Evolutionary conservation across 176 grass and related monocot genomes (phyloP).

Genomic region (Hyparrhenia diplandra): DNA sequence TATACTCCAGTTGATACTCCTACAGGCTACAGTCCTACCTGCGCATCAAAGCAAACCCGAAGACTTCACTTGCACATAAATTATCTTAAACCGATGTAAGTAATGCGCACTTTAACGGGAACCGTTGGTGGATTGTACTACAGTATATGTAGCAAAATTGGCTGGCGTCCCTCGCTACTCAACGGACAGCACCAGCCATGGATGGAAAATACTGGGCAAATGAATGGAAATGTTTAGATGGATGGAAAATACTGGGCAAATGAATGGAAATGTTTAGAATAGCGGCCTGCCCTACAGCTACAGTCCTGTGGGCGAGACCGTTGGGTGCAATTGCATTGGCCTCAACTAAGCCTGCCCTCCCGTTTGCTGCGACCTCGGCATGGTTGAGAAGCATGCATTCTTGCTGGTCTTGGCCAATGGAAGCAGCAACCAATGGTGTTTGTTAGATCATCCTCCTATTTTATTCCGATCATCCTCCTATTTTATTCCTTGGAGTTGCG

Average conservation of each 20-base stretch:
- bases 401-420: constrained; percentile 1
- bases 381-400: neutral
- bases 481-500: constrained; percentile 38
- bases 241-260: neutral
- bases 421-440: constrained; percentile 25
- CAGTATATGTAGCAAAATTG: neutral
- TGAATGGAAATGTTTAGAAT: neutral
- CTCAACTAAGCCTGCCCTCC: neutral
- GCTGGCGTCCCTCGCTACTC: neutral
- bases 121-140: neutral
- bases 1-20: too few relatives aligned
- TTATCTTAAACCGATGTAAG: neutral
- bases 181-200: neutral
- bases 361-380: too few relatives aligned
- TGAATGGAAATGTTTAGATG: too few relatives aligned
- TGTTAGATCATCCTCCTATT: too few relatives aligned
- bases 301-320: neutral
- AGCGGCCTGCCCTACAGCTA: neutral
- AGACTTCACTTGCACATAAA: neutral
- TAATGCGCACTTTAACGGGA: neutral
- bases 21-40: too few relatives aligned
- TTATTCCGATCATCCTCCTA: neutral
- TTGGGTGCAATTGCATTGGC: neutral
- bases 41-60: neutral
- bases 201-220: too few relatives aligned